Percentiles rank a stretch among this genome's conserved stretches.
phyloP scores from a whole-genome alignment of 163 green algal genomes.

The Chlamydomonas reinhardtii region DNA sequence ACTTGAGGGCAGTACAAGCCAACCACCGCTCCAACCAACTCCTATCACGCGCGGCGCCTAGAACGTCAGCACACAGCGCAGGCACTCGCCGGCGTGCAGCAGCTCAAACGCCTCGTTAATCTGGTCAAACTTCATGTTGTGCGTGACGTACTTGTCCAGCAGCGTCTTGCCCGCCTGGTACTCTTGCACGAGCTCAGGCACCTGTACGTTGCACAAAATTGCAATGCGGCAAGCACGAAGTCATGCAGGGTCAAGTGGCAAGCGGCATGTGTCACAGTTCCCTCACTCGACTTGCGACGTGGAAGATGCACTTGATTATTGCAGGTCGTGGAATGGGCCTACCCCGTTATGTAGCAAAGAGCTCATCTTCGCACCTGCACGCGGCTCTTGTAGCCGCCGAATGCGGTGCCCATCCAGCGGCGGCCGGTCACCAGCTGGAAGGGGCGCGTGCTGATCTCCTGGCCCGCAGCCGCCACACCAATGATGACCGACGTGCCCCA shows the following conservation, averaged over 20 bases:
- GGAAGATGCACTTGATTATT: no score
- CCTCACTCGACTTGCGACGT: no score
- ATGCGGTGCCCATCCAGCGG: slow-evolving; percentile 96
- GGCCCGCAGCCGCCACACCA: slow-evolving; percentile 92
- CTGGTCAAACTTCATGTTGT: slow-evolving; percentile 84
- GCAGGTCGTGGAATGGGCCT: no score
- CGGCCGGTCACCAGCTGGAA: slow-evolving; percentile 99
- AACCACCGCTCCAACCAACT: no score
- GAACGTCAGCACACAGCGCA: slow-evolving; percentile 90
- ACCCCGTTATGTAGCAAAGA: no score
- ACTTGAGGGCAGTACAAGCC: no score
- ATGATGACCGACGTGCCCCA: slow-evolving; percentile 97
- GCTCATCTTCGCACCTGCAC: slow-evolving; percentile 62
- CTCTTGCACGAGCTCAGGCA: slow-evolving; percentile 89
- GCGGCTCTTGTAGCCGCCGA: slow-evolving; percentile 96
- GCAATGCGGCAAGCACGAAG: no score
- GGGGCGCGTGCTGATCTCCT: slow-evolving; percentile 96
- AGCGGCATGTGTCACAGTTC: no score
- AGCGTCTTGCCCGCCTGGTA: slow-evolving; percentile 90
- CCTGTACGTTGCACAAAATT: slow-evolving; percentile 58
- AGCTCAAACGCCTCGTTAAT: slow-evolving; percentile 99
- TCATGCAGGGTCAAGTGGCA: no score
- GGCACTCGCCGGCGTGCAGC: slow-evolving; percentile 90
- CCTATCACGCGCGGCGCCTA: not conserved
- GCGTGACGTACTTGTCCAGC: slow-evolving; percentile 98